These are phyloP conservation scores for Aspergillus hiratsukae DNA, from an alignment of 2,329 filamentous ascomycete genomes.

Conservation along the genomic window DNA sequence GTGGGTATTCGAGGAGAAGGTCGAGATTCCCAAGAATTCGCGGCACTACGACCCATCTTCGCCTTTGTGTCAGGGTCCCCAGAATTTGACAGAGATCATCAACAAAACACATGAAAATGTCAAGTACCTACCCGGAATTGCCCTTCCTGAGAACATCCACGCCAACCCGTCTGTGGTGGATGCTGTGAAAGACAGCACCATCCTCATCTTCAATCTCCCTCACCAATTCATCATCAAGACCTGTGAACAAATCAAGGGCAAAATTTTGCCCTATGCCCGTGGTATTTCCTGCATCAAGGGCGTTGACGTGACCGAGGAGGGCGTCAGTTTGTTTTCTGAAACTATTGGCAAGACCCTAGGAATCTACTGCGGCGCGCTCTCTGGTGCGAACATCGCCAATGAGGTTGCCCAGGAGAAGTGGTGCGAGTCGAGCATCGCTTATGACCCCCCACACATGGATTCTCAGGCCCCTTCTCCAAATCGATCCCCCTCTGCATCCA, in stretches of 20 bases:
- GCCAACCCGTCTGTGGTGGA: conserved; percentile 51
- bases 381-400: conserved; percentile 90
- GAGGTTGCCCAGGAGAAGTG: conserved; percentile 96
- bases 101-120: conserved; percentile 92
- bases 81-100: conserved; percentile 88
- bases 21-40: conserved; percentile 67
- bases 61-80: conserved; percentile 67
- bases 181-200: conserved; percentile 75
- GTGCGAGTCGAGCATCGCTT: conserved; percentile 94
- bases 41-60: conserved; percentile 71
- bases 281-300: conserved; percentile 98
- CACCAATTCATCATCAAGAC: conserved; percentile 85
- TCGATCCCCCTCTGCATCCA: conserved; percentile 49
- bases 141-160: conserved; percentile 66
- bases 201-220: conserved; percentile 94
- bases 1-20: conserved; percentile 97
- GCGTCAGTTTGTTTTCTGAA: conserved; percentile 87
- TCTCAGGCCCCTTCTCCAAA: conserved; percentile 66
- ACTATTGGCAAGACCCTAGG: conserved; percentile 85
- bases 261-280: conserved; percentile 86
- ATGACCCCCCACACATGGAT: conserved; percentile 87
- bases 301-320: conserved; percentile 83
- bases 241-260: conserved; percentile 77
- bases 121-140: conserved; percentile 92
- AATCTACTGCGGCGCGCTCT: conserved; percentile 95